phyloP scores from a whole-genome alignment of 768 basidiomycete genomes.

The button mushroom (Agaricus bisporus) region DNA sequence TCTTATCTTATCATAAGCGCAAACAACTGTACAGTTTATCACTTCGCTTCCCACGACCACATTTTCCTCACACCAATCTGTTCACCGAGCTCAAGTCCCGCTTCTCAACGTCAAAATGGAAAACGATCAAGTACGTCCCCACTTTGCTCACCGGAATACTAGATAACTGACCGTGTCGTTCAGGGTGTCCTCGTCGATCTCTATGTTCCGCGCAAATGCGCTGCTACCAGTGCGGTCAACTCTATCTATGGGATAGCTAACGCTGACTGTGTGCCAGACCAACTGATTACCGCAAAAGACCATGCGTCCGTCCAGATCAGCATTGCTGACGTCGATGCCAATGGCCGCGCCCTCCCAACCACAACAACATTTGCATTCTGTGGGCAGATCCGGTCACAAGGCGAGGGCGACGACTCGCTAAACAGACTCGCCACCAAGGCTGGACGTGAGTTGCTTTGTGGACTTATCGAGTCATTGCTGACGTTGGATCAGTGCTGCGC shows the following conservation, averaged over 20 bases:
- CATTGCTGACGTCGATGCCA: constrained; percentile 89
- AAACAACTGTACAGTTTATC: constrained; percentile 8
- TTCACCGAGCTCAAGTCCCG: constrained; percentile 1
- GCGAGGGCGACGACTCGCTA: constrained; percentile 93
- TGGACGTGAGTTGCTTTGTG: constrained; percentile 71
- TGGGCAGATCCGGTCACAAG: constrained; percentile 90
- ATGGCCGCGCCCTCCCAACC: constrained; percentile 71
- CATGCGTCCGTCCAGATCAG: constrained; percentile 97
- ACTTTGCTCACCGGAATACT: constrained; percentile 2
- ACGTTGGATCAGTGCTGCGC: constrained; percentile 68
- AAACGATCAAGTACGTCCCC: constrained; percentile 75
- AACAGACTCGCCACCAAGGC: constrained; percentile 95
- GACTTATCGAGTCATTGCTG: background rate
- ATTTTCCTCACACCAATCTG: background rate
- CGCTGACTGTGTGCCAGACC: constrained; percentile 51
- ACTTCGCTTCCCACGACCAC: constrained; percentile 2
- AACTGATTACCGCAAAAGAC: constrained; percentile 98
- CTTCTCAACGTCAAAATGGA: constrained; percentile 54
- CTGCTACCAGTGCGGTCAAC: constrained; percentile 81
- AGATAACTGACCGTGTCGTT: constrained; percentile 8
- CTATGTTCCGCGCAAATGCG: constrained; percentile 99
- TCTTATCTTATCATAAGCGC: background rate
- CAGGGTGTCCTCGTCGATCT: constrained; percentile 99
- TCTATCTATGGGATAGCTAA: background rate
- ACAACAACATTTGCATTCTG: constrained; percentile 92